phyloP scores from a whole-genome alignment of 805 yeast species.

The Tetrapisispora phaffii region DNA sequence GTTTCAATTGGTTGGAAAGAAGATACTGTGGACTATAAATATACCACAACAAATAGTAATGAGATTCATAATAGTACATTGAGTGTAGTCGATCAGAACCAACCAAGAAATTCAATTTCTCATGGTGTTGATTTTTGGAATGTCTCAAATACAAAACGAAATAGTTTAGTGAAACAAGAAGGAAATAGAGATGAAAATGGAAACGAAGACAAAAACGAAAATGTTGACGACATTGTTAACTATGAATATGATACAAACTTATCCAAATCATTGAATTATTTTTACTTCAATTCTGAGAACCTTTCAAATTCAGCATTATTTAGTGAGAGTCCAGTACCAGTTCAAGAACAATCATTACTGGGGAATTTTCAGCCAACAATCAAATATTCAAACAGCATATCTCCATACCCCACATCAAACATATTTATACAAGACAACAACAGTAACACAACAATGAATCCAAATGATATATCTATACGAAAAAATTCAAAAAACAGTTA shows the following conservation, averaged over 20 bases:
- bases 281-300: conserved; percentile 14
- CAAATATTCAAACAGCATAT: not conserved
- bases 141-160: not conserved
- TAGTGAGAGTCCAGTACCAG: not conserved
- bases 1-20: not conserved
- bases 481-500: not conserved
- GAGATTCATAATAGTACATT: conserved; percentile 9
- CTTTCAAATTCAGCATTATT: not conserved
- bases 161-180: not conserved
- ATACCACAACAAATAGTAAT: not conserved
- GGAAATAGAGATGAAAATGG: conserved; percentile 1
- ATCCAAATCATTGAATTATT: conserved; percentile 18
- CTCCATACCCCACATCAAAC: not conserved
- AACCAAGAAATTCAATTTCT: conserved; percentile 23
- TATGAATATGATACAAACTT: conserved; percentile 8
- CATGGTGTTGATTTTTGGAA: conserved; percentile 24
- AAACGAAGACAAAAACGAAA: not conserved
- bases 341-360: not conserved
- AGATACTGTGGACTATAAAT: not conserved
- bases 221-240: conserved; percentile 8
- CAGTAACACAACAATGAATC: not conserved
- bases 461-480: not conserved
- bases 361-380: not conserved
- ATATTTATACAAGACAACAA: not conserved
- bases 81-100: conserved; percentile 9